Base-by-base conservation (phyloP, 306 rosid species). In the Lotus japonicus region DNA sequence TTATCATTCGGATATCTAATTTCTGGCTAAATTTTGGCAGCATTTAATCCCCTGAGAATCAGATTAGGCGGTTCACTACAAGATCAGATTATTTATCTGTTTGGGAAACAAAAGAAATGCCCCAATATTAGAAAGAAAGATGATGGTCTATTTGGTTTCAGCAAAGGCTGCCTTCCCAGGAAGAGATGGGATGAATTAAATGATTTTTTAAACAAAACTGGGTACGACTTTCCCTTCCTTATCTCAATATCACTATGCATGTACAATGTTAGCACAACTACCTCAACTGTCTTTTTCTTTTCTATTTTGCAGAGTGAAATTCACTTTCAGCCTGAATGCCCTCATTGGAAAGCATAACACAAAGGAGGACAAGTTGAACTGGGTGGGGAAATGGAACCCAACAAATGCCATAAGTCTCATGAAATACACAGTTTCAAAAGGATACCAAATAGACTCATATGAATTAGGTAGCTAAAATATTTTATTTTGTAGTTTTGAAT, bases 51-150 rank as follows among this genome's bases (percentile, higher is more conserved):
- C 5, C 3, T 86, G 73, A 82, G 92, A 70, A 77, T 84, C 46
- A 77, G 96, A 84, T 1, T 86, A 18, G 95, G 92, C 73, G 96
- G 96, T 8, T 88, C 95, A 46, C 7, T 84, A 6, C 68, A 86
- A 80, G 92, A 89, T 74, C 80, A 68, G 31, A 61, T 86, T 11
- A 60, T 71, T 19, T 89, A 86, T 80, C 79, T 69, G 41, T 79
- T 86, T 63, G 88, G 92, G 0, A 43, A 10, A 3, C 68, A 16
- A 2, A 35, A 21, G 35, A 21, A 43, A 0, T 84, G 89, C 63
- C 74, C 76, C 1, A 9, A 28, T 0, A 36, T 84, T 31, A 61
- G 3, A 52, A 83, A 71, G 55, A 11, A 36, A 2, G 8, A 39
- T 2, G 57, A 44, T 7, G 84, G 88, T 0, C 18, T 82, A 65